Base-by-base conservation (phyloP, 2,329 filamentous ascomycete genomes). In the Penicillium glabrum region DNA sequence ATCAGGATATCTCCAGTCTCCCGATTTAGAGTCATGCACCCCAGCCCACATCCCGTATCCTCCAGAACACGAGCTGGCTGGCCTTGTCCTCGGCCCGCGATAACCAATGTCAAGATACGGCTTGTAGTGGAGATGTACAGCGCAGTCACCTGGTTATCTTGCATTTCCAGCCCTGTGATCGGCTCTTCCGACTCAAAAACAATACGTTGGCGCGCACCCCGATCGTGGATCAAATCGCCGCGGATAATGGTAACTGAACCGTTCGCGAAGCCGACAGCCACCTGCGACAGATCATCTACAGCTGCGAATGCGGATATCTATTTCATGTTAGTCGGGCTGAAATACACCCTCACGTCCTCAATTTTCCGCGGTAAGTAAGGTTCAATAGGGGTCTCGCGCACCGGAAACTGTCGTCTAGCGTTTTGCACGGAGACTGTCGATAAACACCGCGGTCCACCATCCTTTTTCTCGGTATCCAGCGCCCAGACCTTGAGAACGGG, bases 101-200 rank as follows among this genome's bases (percentile, higher is more conserved):
- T 91, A 3, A 90, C 85, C 46, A 99, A 80, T 56, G 91, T 96
- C 63, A 96, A 79, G 55, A 99, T 91, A 45, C 91, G 86, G 29
- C 87, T 89, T 0, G 93, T 97, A 0, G 95, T 99, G 3, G 93
- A 90, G 54, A 99, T 90, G 72, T 96, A 98, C 0, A 99, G 81
- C 0, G 89, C 93, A 2, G 90, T 95, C 43, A 81, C 80, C 46
- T 78, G 78, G 5, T 83, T 83, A 66, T 82, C 80, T 46, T 86
- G 79, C 59, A 96, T 89, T 69, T 95, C 89, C 14, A 99, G 87
- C 1, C 93, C 93, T 0, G 95, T 99, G 10, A 99, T 87, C 0
- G 95, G 96, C 72, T 99, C 95, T 67, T 98, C 93, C 0, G 93
- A 96, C 71, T 99, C 95, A 76, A 96, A 95, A 10, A 99, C 91